Base-by-base conservation (phyloP, 305 asterid species). In the Rubia tinctorum region DNA sequence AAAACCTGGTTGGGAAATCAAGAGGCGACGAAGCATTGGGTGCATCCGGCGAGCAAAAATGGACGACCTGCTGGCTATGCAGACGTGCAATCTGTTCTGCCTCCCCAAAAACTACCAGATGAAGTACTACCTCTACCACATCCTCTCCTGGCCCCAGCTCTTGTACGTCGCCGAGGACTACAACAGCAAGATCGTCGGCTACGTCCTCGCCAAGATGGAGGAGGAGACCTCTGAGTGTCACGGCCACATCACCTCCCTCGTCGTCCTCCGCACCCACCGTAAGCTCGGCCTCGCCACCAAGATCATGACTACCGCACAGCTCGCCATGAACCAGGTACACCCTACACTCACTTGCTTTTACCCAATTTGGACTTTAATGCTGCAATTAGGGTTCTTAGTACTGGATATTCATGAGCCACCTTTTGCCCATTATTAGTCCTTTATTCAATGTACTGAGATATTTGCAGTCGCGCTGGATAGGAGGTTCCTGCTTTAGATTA, bases 231-330 rank as follows among this genome's bases (percentile, higher is more conserved):
- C 98, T 60, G 99, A 95, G 85, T 92, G 99, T 80, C 98, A 95
- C 74, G 99, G 98, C 66, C 99, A 95, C 80, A 95, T 95, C 86
- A 95, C 99, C 66, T 95, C 99, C 25, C 94, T 95, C 27, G 98
- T 97, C 70, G 98, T 91, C 12, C 97, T 95, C 45, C 79, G 99
- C 78, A 92, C 99, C 66, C 99, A 95, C 79, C 90, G 99, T 45
- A 95, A 95, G 79, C 90, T 95, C 73, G 99, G 99, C 72, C 76
- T 92, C 60, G 98, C 98, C 65, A 95, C 99, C 64, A 95, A 92
- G 69, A 96, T 95, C 89, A 95, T 92, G 99, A 95, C 97, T 49
- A 97, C 99, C 68, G 99, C 99, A 53, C 98, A 95, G 69, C 90
- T 88, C 79, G 98, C 96, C 84, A 95, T 95, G 99, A 96, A 90